Evolutionary conservation across 2,329 filamentous ascomycete genomes (phyloP), one percentile per base, ranked within the genome.

Genomic region (Cladosporium colombiae): DNA sequence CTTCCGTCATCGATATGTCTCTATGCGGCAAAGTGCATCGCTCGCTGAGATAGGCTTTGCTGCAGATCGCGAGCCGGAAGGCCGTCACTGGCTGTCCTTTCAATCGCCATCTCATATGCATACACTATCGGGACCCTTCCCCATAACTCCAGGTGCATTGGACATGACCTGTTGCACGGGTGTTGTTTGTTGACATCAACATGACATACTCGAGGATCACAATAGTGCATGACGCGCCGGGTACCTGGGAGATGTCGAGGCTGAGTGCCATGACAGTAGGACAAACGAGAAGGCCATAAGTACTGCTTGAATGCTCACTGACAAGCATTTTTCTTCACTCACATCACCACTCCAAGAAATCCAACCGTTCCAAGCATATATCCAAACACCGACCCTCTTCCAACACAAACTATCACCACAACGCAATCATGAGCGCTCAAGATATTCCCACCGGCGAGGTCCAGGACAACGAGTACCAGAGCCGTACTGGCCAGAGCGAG

Each of bases 401-500:
- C 35, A 37, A 29, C 25, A 64, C 16, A 21, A 16, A 49, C 1
- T 29, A 53, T 25, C 18, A 29, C 16, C 23, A 10, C 31, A 64
- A 33, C 61, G 29, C 52, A 56, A 57, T n/a, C 53, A 65, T 65
- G 63, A 59, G 55, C 40, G 63, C 18, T 23, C 63, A 65, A 44
- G 72, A 76, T 49, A 71, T 70, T 27, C 77, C 80, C 7, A 49
- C 72, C 31, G 78, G 77, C 65, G 72, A 75, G 60, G 67, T 72
- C 49, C 69, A 68, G 37, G 80, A 83, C 70, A 80, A 83, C 69
- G 79, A 80, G 69, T 85, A 85, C 72, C 70, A 71, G 59, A 78
- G 74, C 67, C 82, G 83, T 55, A 78, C 81, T 8, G 82, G 81
- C 16, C 82, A 84, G 69, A 80, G 81, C 40, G 78, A 77, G 6